These are phyloP conservation scores for Trichophyton verrucosum DNA, from an alignment of 2,329 filamentous ascomycete genomes.

Conservation along the genomic window DNA sequence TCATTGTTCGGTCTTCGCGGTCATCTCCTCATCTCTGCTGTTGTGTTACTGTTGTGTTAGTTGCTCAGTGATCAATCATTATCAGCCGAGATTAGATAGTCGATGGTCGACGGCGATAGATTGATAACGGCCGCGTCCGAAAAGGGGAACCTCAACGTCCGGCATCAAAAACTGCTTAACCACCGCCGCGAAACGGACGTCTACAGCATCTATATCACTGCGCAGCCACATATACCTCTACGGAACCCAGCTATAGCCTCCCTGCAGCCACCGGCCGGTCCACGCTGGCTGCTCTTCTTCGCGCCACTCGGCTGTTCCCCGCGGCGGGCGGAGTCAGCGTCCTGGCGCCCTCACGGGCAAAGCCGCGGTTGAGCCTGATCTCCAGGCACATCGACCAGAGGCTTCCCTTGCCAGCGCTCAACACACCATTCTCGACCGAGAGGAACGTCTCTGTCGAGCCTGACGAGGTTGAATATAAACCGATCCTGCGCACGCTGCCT, in stretches of 20 bases:
- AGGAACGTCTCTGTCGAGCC: slow-evolving; percentile 37
- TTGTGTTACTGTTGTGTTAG: too few relatives aligned
- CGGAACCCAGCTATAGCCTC: background rate
- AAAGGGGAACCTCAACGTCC: too few relatives aligned
- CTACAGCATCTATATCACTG: background rate
- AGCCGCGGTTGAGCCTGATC: slow-evolving; percentile 46
- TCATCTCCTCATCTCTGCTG: too few relatives aligned
- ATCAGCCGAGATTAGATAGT: background rate
- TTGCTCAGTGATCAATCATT: too few relatives aligned
- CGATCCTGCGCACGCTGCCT: slow-evolving; percentile 24
- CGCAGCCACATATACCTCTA: background rate
- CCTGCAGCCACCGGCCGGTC: background rate
- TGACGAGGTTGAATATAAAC: slow-evolving; percentile 44
- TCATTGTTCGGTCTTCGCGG: background rate
- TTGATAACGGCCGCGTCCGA: background rate
- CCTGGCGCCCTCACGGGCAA: slow-evolving; percentile 36
- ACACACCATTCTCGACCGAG: slow-evolving; percentile 53
- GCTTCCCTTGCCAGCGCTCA: slow-evolving; percentile 44
- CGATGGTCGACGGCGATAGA: background rate
- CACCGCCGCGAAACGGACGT: too few relatives aligned
- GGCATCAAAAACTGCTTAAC: too few relatives aligned
- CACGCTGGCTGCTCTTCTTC: slow-evolving; percentile 12
- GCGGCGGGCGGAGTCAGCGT: slow-evolving; percentile 24
- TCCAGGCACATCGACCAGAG: slow-evolving; percentile 48
- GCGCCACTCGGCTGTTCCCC: slow-evolving; percentile 18